Evolutionary conservation across 2,329 filamentous ascomycete species (phyloP).

Genomic region (Periglandula ipomoeae): DNA sequence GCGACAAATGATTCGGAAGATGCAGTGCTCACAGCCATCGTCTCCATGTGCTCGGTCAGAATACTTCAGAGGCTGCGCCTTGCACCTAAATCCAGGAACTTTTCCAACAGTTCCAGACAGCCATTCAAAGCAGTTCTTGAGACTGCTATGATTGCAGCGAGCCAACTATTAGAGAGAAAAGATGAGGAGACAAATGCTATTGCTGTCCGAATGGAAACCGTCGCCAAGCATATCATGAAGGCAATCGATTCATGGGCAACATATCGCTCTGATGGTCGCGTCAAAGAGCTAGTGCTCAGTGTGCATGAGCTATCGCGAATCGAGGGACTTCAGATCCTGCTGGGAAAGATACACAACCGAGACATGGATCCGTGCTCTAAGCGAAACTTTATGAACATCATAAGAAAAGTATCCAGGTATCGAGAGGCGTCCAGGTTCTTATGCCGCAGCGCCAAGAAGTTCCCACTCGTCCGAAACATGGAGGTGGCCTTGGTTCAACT

Average conservation of each 20-base stretch:
- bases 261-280: neutral
- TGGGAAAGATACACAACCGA: neutral
- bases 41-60: slow-evolving; percentile 22
- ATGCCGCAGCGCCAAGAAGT: slow-evolving; percentile 20
- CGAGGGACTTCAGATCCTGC: slow-evolving; percentile 13
- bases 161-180: neutral
- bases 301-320: slow-evolving; percentile 13
- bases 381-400: slow-evolving; percentile 20
- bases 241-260: neutral
- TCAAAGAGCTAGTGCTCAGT: slow-evolving; percentile 13
- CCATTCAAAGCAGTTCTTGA: neutral
- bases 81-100: neutral
- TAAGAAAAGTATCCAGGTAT: slow-evolving; percentile 29
- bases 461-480: slow-evolving; percentile 19
- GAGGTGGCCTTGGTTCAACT: slow-evolving; percentile 20
- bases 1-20: slow-evolving; percentile 7
- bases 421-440: slow-evolving; percentile 24
- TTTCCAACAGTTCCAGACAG: neutral
- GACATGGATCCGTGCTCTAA: slow-evolving; percentile 10
- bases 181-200: neutral
- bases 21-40: slow-evolving; percentile 17
- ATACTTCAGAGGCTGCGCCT: slow-evolving; percentile 20
- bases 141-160: neutral
- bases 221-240: neutral
- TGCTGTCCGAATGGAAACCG: neutral